Percentiles rank a stretch among this genome's conserved stretches.
Conservation (phyloP, 768 basidiomycete species). For the Amanita exitialis region DNA sequence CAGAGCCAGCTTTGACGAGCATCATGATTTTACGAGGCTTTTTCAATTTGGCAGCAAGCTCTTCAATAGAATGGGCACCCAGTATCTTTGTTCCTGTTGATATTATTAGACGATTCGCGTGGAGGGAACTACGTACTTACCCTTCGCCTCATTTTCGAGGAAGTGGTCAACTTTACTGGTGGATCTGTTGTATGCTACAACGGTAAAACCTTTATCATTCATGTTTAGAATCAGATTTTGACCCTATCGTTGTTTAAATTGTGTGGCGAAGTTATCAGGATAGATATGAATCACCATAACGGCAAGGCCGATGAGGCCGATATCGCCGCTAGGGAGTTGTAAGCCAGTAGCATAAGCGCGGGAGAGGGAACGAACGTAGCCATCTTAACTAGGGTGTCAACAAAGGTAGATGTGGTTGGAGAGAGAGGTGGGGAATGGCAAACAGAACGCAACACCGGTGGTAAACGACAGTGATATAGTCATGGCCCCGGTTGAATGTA, state of each 20-base stretch:
- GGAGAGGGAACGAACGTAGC: conserved; percentile 19
- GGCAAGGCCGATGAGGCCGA: conserved; percentile 43
- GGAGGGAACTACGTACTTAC: conserved; percentile 28
- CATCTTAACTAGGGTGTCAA: conserved; percentile 30
- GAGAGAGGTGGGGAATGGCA: conserved; percentile 3
- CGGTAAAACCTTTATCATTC: conserved; percentile 99
- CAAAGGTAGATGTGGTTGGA: conserved; percentile 22
- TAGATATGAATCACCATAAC: conserved; percentile 72
- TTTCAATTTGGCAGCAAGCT: conserved; percentile 89
- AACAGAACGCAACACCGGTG: conserved; percentile 20
- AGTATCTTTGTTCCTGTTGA: conserved; percentile 82
- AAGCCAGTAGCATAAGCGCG: neutral
- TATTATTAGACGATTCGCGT: neutral
- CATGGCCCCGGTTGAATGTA: neutral
- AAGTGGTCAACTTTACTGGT: conserved; percentile 93
- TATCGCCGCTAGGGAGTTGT: conserved; percentile 65
- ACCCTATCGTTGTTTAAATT: conserved; percentile 41
- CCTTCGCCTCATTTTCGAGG: conserved; percentile 96
- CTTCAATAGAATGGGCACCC: conserved; percentile 90
- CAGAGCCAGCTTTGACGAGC: conserved; percentile 94
- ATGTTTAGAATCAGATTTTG: conserved; percentile 98
- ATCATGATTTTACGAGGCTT: conserved; percentile 94
- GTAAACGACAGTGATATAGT: neutral
- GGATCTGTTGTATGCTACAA: conserved; percentile 96
- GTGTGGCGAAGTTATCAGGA: conserved; percentile 12